Conservation (phyloP, 2,329 filamentous ascomycete species). For the Cladorrhinum sp. region DNA sequence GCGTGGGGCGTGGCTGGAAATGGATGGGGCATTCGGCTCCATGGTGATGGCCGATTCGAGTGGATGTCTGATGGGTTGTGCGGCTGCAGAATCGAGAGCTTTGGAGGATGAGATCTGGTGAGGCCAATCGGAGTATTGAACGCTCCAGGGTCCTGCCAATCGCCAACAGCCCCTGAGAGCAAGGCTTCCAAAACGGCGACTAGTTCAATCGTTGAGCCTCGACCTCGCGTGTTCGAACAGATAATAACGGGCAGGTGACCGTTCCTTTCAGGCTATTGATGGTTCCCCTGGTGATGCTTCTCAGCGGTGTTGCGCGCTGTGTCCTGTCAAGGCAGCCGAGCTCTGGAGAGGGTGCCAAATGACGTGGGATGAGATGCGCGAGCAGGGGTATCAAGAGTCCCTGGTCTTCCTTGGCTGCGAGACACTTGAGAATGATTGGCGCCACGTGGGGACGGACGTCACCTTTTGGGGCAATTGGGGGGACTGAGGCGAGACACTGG, state of each 20-base stretch:
- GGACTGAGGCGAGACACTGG: neutral
- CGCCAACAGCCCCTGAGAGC: neutral
- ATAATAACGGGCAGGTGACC: neutral
- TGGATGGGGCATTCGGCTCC: constrained; percentile 10
- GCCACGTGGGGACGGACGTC: constrained; percentile 13
- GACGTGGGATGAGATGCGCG: constrained; percentile 6
- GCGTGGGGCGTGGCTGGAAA: constrained; percentile 31
- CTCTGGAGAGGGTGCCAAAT: neutral
- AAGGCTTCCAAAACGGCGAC: neutral
- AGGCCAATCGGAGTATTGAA: neutral
- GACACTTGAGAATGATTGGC: constrained; percentile 9
- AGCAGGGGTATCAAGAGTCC: constrained; percentile 1
- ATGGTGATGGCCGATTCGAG: neutral
- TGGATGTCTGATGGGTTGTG: neutral
- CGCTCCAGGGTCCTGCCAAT: neutral
- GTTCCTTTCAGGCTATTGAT: neutral
- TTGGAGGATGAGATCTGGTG: neutral
- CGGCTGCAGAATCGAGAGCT: neutral
- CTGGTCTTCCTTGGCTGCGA: neutral
- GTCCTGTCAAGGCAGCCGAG: neutral
- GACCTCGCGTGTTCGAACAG: neutral
- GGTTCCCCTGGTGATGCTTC: neutral
- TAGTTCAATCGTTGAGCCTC: neutral
- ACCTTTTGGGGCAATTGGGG: neutral
- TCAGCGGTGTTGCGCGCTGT: neutral